A percentile compares a stretch with the other conserved stretches of the same genome.
phyloP scores from a whole-genome alignment of 805 yeast genomes.

The Yarrowia osloensis region DNA sequence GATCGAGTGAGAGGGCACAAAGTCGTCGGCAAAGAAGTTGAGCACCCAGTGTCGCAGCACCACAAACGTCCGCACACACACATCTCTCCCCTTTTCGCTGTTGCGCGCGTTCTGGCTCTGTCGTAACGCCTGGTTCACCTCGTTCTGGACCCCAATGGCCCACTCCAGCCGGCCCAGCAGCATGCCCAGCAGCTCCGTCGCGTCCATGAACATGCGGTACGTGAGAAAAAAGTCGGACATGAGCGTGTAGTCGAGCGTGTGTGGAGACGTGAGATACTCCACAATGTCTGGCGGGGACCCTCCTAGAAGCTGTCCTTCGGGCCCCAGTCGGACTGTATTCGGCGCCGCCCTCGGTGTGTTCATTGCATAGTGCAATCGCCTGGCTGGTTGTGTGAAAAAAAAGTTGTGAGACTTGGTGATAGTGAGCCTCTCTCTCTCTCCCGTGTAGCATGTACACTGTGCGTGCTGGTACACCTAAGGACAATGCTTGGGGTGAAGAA shows the following conservation, averaged over 20 bases:
- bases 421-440: neutral
- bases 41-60: slow-evolving; percentile 85
- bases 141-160: slow-evolving; percentile 50
- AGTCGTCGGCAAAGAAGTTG: slow-evolving; percentile 86
- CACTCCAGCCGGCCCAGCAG: slow-evolving; percentile 69
- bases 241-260: slow-evolving; percentile 71
- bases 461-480: neutral
- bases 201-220: slow-evolving; percentile 66
- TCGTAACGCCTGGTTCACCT: slow-evolving; percentile 13
- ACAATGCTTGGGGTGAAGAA: slow-evolving; percentile 11
- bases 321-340: slow-evolving; percentile 26
- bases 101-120: slow-evolving; percentile 34
- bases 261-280: slow-evolving; percentile 60
- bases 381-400: neutral
- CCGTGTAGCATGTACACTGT: neutral
- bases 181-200: slow-evolving; percentile 60
- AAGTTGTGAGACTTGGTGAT: neutral
- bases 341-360: slow-evolving; percentile 21
- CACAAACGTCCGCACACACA: slow-evolving; percentile 80
- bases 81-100: slow-evolving; percentile 59
- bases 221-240: slow-evolving; percentile 86
- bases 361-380: slow-evolving; percentile 24
- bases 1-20: slow-evolving; percentile 54
- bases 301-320: slow-evolving; percentile 31
- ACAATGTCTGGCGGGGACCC: slow-evolving; percentile 42